These are phyloP conservation scores for Botryotinia narcissicola DNA, from an alignment of 2,329 filamentous ascomycete species.

Conservation along the genomic window DNA sequence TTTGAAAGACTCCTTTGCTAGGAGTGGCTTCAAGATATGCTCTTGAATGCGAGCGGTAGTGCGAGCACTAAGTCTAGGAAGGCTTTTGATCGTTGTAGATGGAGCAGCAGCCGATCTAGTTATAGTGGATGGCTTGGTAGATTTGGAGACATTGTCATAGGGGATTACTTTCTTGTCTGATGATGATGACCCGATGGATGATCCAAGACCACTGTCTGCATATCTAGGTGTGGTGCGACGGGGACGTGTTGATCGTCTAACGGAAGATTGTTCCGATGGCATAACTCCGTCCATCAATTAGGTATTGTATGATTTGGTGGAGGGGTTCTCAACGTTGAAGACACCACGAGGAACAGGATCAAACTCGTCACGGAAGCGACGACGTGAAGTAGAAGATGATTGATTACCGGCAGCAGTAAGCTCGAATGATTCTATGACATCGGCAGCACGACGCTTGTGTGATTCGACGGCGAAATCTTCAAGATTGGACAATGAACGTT, in stretches of 20 bases:
- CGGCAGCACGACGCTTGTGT: constrained; percentile 64
- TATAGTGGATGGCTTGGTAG: constrained; percentile 53
- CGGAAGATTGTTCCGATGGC: constrained; percentile 42
- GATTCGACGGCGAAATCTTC: constrained; percentile 67
- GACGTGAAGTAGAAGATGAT: constrained; percentile 38
- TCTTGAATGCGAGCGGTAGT: constrained; percentile 78
- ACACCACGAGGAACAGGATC: constrained; percentile 59
- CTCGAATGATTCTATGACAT: constrained; percentile 66
- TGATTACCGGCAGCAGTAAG: constrained; percentile 48
- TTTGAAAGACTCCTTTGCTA: constrained; percentile 69
- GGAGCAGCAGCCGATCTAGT: constrained; percentile 56
- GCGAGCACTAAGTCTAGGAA: constrained; percentile 62
- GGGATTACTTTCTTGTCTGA: constrained; percentile 49
- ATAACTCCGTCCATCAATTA: constrained; percentile 43
- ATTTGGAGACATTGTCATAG: constrained; percentile 42
- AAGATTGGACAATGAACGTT: constrained; percentile 66
- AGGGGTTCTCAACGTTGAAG: constrained; percentile 51
- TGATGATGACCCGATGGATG: constrained; percentile 66
- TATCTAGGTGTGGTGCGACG: constrained; percentile 58
- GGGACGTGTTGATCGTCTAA: constrained; percentile 54
- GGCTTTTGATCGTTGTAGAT: constrained; percentile 48
- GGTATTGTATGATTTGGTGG: constrained; percentile 33
- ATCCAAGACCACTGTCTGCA: constrained; percentile 86
- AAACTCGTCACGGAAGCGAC: constrained; percentile 53
- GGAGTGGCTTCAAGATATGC: constrained; percentile 73